phyloP scores from a whole-genome alignment of 352 stramenopile genomes.

The Peronosclerospora sorghi region DNA sequence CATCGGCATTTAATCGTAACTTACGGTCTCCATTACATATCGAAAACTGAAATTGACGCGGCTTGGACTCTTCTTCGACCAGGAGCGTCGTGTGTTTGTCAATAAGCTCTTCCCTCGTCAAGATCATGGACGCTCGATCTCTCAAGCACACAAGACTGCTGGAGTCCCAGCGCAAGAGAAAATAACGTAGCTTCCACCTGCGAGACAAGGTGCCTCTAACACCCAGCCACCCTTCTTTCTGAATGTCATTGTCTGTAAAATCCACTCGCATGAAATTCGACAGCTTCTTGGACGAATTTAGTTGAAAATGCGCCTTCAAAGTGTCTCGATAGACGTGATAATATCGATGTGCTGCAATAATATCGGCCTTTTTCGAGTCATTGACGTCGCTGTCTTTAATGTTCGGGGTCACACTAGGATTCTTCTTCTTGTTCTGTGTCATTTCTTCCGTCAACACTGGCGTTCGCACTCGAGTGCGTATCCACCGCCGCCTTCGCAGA shows the following conservation, averaged over 20 bases:
- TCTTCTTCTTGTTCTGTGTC: neutral
- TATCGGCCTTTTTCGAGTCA: conserved; percentile 3
- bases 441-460: conserved; percentile 13
- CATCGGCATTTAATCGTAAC: conserved; percentile 61
- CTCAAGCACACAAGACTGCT: conserved; percentile 70
- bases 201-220: conserved; percentile 52
- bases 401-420: neutral
- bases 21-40: conserved; percentile 62
- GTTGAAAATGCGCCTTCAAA: conserved; percentile 49
- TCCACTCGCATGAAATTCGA: conserved; percentile 43
- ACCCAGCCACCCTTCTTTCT: conserved; percentile 70
- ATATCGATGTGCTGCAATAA: conserved; percentile 17
- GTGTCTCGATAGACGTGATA: conserved; percentile 66
- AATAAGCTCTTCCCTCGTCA: conserved; percentile 57
- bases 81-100: conserved; percentile 65
- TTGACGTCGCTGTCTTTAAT: neutral
- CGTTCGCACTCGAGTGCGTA: conserved; percentile 63
- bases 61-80: conserved; percentile 47
- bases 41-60: conserved; percentile 72
- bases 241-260: conserved; percentile 62
- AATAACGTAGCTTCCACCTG: conserved; percentile 82
- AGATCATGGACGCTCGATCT: conserved; percentile 59
- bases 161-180: conserved; percentile 51
- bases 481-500: conserved; percentile 60
- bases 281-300: conserved; percentile 27